Evolutionary conservation across 2,329 filamentous ascomycete genomes (phyloP), one percentile per base, ranked within the genome.

Genomic region (Aspergillus uvarum): DNA sequence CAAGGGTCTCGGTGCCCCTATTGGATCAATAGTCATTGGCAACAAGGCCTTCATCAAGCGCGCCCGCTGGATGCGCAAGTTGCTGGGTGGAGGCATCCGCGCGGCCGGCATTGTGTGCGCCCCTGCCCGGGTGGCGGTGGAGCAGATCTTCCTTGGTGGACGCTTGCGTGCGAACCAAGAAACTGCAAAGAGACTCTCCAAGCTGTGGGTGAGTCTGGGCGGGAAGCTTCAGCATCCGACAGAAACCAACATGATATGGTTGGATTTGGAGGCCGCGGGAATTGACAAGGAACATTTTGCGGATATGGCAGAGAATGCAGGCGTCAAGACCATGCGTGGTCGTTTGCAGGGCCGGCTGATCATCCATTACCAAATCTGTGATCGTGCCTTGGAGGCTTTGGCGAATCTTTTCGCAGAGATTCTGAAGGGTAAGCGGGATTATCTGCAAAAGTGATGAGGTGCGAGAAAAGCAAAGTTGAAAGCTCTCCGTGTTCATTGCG

Each of bases 1-100:
- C 60, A 93, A 93, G 72, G 89, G 89, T 0, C 82, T 93, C 0
- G 90, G 89, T 4, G 89, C 90, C 0, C 90, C 90, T 0, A 85
- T 92, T 35, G 90, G 90, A 1, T 87, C 84, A 65, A 84, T 92
- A 35, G 74, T 93, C 2, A 84, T 90, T 0, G 85, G 85, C 24
- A 67, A 59, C 7, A 75, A 77, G 59, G 69, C 71, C 0, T 81
- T 85, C 64, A 80, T 89, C 65, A 83, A 84, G 68, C 83, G 85
- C 35, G 84, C 85, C 5, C 77, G 87, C 29, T 89, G 88, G 85
- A 79, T 91, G 5, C 80, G 90, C 51, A 93, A 94, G 79, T 82
- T 83, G 31, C 84, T 92, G 58, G 90, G 90, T n/a, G 90, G 90
- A 22, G 90, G 89, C 0, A 79, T 91, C 62, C 79, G 90, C 21